These are phyloP conservation scores for Botrytis cinerea DNA, from an alignment of 2,329 filamentous ascomycete genomes.

Conservation along the genomic window DNA sequence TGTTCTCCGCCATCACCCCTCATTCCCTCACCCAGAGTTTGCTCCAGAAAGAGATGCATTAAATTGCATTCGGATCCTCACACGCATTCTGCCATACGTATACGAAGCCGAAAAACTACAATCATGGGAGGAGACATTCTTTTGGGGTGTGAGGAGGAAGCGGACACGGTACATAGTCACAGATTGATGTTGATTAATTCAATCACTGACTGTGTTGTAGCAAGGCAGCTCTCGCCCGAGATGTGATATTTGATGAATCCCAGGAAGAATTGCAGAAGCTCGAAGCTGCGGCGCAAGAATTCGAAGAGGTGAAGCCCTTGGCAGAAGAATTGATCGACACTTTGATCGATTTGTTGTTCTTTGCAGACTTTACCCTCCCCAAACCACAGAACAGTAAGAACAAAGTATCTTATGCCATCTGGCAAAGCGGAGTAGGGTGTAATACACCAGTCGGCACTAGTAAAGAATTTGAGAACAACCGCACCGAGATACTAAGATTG, in stretches of 20 bases:
- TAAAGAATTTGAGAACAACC: constrained; percentile 90
- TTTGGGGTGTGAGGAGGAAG: constrained; percentile 78
- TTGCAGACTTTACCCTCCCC: constrained; percentile 83
- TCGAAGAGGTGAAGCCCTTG: constrained; percentile 80
- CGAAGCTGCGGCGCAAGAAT: constrained; percentile 60
- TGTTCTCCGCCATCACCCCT: constrained; percentile 81
- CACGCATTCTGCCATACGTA: constrained; percentile 83
- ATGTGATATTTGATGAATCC: constrained; percentile 83
- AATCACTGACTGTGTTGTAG: constrained; percentile 43
- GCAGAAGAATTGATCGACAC: constrained; percentile 93
- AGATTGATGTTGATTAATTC: background rate
- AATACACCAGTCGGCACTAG: constrained; percentile 85
- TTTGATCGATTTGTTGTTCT: constrained; percentile 86
- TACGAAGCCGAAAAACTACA: constrained; percentile 86
- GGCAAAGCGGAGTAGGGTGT: constrained; percentile 97
- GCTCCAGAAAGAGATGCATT: constrained; percentile 84
- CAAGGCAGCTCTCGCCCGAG: constrained; percentile 64
- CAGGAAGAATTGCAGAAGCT: constrained; percentile 53
- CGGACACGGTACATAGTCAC: constrained; percentile 50
- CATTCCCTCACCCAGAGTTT: constrained; percentile 83
- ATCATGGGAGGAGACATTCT: constrained; percentile 89
- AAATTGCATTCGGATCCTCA: constrained; percentile 92
- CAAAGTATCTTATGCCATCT: constrained; percentile 91
- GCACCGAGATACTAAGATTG: constrained; percentile 84
- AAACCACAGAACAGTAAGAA: constrained; percentile 67